phyloP scores from a whole-genome alignment of 208 protist species.

The Novymonas esmeraldas region DNA sequence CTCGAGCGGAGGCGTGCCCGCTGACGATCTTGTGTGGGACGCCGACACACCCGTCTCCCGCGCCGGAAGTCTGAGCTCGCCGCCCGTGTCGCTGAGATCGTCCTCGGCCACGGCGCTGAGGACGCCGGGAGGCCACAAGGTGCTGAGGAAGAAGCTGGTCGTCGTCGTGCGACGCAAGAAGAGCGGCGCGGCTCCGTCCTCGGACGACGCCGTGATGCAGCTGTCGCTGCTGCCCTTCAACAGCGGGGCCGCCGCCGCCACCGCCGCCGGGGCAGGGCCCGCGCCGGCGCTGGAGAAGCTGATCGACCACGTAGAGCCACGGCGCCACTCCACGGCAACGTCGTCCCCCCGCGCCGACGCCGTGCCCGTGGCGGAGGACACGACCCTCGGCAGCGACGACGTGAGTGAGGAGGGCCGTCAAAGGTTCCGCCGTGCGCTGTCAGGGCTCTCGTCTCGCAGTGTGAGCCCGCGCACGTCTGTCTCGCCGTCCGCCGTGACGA shows the following conservation, averaged over 20 bases:
- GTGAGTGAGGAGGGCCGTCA: slow-evolving; percentile 20
- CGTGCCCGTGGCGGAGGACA: not conserved
- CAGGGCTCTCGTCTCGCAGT: slow-evolving; percentile 36
- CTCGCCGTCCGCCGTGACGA: slow-evolving; percentile 7
- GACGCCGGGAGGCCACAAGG: slow-evolving; percentile 24
- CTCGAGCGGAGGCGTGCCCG: slow-evolving; percentile 26
- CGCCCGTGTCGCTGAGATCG: slow-evolving; percentile 1
- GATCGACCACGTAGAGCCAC: slow-evolving; percentile 30
- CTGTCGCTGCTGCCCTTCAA: slow-evolving; percentile 40
- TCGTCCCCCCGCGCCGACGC: slow-evolving; percentile 6
- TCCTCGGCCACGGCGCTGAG: not conserved
- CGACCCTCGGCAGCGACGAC: not conserved
- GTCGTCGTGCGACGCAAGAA: slow-evolving; percentile 40
- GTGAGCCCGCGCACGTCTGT: slow-evolving; percentile 41
- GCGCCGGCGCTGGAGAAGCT: slow-evolving; percentile 35
- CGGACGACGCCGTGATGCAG: slow-evolving; percentile 43
- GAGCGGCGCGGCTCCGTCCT: slow-evolving; percentile 26
- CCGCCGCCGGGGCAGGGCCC: not conserved
- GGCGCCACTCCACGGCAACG: not conserved
- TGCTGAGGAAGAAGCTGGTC: slow-evolving; percentile 65
- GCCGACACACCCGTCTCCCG: not conserved
- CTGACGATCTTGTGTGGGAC: slow-evolving; percentile 30
- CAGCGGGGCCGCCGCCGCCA: slow-evolving; percentile 18
- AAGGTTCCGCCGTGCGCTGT: slow-evolving; percentile 49
- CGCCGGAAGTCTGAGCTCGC: slow-evolving; percentile 1